Base-by-base conservation (phyloP, 2,329 filamentous ascomycete species). In the Microsporum audouinii region DNA sequence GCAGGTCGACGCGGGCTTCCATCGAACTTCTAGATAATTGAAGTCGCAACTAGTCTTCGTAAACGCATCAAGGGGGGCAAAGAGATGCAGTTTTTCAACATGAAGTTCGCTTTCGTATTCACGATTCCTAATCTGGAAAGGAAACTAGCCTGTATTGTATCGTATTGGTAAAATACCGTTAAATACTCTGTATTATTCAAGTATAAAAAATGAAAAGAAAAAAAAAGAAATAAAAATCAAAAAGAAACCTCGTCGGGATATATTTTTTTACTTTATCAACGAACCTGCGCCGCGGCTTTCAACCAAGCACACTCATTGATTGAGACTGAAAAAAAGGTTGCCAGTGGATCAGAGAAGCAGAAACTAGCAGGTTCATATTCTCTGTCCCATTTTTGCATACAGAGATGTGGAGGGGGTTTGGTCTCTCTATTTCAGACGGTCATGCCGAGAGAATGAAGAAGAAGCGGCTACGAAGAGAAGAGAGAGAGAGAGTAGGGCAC, bases 221-320 rank as follows among this genome's bases (percentile, higher is more conserved):
- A 55, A 23, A 34, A 8, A 2, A 36, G 34, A 10, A 55, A n/a
- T 34, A 12, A 51, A n/a, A 33, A 51, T 23, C 17, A 47, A 7
- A 47, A 47, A 23, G 27, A 10, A 51, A 31, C 27, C 31, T 29
- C 29, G 10, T 34, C 49, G 29, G 49, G n/a, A 8, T 14, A n/a
- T 55, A 34, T 36, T 34, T 33, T 55, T 55, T 34, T n/a, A 36
- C 7, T 55, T 55, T 36, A 29, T 29, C 49, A 31, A 36, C 23
- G 29, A 27, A 55, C 33, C 49, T 55, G 55, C 43, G 57, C 57
- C 57, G 57, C 57, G 57, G 57, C 57, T 59, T 59, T 59, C 39
- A 49, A 49, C 57, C 57, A 59, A 59, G 29, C 41, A 49, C n/a
- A 17, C 5, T n/a, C 36, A 5, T 34, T 31, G 17, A 29, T 57